Evolutionary conservation across 305 asterid genomes (phyloP).

Genomic region (Plantago coronopus): DNA sequence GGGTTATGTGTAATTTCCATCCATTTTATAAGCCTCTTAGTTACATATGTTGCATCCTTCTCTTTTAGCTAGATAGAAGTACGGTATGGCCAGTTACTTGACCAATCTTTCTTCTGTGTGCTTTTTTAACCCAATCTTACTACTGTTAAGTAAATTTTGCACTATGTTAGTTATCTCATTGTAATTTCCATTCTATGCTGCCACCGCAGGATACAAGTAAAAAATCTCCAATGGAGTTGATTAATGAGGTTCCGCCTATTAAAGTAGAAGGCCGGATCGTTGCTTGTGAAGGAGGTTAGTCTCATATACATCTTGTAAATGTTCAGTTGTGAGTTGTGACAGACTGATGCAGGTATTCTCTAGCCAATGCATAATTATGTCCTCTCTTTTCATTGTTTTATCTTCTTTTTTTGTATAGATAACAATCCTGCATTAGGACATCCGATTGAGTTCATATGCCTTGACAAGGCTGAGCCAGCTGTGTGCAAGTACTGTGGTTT

Average conservation of each 20-base stretch:
- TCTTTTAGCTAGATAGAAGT: no score
- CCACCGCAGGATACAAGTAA: slow-evolving; percentile 56
- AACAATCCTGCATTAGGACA: slow-evolving; percentile 78
- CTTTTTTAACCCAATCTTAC: not conserved
- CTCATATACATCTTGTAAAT: slow-evolving; percentile 6
- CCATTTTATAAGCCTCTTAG: no score
- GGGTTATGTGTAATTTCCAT: no score
- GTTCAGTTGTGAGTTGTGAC: not conserved
- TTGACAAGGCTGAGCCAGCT: slow-evolving; percentile 80
- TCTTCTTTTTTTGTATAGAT: slow-evolving; percentile 45
- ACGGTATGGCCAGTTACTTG: no score
- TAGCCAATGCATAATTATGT: no score
- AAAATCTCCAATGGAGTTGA: slow-evolving; percentile 92
- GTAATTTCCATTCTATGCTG: slow-evolving; percentile 7
- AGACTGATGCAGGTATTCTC: no score
- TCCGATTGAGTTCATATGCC: slow-evolving; percentile 93
- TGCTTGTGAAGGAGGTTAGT: slow-evolving; percentile 93
- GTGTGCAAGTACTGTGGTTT: slow-evolving; percentile 89
- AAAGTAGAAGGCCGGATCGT: slow-evolving; percentile 76
- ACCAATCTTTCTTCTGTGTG: no score
- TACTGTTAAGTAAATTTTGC: not conserved
- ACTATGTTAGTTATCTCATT: slow-evolving; percentile 1
- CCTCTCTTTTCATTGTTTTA: not conserved
- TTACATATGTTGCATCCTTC: no score
- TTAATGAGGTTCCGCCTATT: slow-evolving; percentile 93